Evolutionary conservation across 169 alveolate species (phyloP).

Genomic region (Plasmodium fragile): DNA sequence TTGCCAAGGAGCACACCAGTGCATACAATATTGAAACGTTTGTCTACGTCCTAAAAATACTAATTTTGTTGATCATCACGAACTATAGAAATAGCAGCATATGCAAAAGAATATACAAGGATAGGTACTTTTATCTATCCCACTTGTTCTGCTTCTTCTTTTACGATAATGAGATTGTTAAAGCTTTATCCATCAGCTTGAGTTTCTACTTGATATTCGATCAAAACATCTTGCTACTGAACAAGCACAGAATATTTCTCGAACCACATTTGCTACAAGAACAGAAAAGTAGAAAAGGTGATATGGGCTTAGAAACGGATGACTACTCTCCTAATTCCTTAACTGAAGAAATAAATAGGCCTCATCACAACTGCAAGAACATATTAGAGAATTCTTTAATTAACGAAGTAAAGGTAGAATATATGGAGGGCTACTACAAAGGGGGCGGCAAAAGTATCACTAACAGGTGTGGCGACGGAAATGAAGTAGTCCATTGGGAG

Average conservation of each 20-base stretch:
- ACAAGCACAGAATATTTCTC: slow-evolving; percentile 41
- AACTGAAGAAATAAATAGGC: background rate
- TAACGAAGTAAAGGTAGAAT: slow-evolving; percentile 18
- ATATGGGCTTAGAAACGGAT: background rate
- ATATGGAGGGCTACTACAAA: background rate
- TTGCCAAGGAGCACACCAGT: slow-evolving; percentile 35
- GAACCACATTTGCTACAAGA: slow-evolving; percentile 29
- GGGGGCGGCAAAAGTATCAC: background rate
- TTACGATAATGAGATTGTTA: slow-evolving; percentile 51
- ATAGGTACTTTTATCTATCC: slow-evolving; percentile 46
- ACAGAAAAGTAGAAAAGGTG: background rate
- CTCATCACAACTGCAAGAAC: background rate
- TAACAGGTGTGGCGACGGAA: background rate
- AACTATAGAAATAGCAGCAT: slow-evolving; percentile 46
- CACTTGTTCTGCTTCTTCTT: slow-evolving; percentile 61
- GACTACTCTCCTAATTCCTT: background rate
- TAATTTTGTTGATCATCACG: slow-evolving; percentile 46
- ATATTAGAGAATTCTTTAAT: slow-evolving; percentile 27
- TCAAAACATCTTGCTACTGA: slow-evolving; percentile 18
- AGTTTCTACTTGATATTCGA: slow-evolving; percentile 53
- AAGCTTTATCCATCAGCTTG: slow-evolving; percentile 28
- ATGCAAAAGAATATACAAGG: slow-evolving; percentile 56
- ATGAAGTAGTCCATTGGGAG: background rate
- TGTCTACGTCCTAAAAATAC: slow-evolving; percentile 56
- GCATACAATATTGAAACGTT: slow-evolving; percentile 19